phyloP scores from a whole-genome alignment of 352 stramenopile genomes.

The Hyaloperonospora brassicae region DNA sequence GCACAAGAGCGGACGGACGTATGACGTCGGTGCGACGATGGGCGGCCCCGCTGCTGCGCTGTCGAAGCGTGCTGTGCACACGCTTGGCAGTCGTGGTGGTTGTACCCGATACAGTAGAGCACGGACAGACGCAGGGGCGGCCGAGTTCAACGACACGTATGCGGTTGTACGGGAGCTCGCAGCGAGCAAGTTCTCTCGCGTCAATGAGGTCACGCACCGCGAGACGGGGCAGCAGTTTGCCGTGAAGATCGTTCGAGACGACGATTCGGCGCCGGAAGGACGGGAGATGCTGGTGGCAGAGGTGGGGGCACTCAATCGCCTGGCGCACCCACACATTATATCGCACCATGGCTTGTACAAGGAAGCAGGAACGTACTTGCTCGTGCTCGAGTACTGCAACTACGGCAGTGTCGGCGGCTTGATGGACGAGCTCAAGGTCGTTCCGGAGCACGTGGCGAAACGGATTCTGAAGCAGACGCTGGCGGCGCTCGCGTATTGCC shows the following conservation, averaged over 20 bases:
- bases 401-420: constrained; percentile 75
- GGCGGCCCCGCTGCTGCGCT: constrained; percentile 24
- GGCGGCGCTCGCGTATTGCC: constrained; percentile 77
- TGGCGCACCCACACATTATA: constrained; percentile 82
- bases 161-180: constrained; percentile 49
- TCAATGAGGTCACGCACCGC: constrained; percentile 41
- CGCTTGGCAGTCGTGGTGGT: constrained; percentile 2
- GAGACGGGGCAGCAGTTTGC: constrained; percentile 38
- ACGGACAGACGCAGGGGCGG: constrained; percentile 1
- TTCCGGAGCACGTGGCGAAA: constrained; percentile 63
- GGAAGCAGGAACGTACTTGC: constrained; percentile 63
- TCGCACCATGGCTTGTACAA: constrained; percentile 73
- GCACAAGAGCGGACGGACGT: constrained; percentile 15
- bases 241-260: constrained; percentile 59
- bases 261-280: constrained; percentile 38
- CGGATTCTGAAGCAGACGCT: constrained; percentile 71
- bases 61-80: constrained; percentile 8
- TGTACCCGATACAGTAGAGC: background rate
- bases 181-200: constrained; percentile 50
- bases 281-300: constrained; percentile 62
- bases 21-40: constrained; percentile 30
- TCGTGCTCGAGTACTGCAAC: constrained; percentile 84
- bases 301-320: constrained; percentile 50
- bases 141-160: constrained; percentile 54
- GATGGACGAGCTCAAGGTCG: constrained; percentile 47